These are phyloP conservation scores for Passalora sequoiae DNA, from an alignment of 2,329 filamentous ascomycete genomes.

Conservation along the genomic window DNA sequence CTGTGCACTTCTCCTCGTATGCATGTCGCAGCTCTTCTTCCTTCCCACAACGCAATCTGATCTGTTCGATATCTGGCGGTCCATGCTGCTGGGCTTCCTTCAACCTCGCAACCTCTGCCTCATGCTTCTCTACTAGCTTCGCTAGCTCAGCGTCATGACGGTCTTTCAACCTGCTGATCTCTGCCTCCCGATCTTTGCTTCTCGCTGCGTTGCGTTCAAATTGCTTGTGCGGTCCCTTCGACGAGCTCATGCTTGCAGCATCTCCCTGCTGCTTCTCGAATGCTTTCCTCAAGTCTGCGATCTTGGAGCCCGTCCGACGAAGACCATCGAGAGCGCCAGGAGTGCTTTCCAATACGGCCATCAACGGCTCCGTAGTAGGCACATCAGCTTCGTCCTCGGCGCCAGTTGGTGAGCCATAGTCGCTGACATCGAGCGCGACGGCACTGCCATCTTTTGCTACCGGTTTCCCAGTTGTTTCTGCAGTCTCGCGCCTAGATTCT, in stretches of 20 bases:
- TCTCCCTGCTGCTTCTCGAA: constrained; percentile 23
- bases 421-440: too few species aligned
- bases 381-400: constrained; percentile 7
- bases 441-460: too few species aligned
- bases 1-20: constrained; percentile 20
- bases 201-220: constrained; percentile 16
- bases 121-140: constrained; percentile 13
- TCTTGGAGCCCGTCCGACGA: constrained; percentile 24
- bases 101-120: constrained; percentile 20
- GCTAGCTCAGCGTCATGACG: constrained; percentile 16
- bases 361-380: constrained; percentile 5
- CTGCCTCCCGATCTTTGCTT: constrained; percentile 10
- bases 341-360: too few species aligned
- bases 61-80: not conserved
- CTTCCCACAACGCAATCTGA: constrained; percentile 12
- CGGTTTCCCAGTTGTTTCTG: too few species aligned
- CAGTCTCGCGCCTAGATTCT: too few species aligned
- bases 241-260: not conserved
- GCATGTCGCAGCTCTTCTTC: constrained; percentile 22
- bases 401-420: too few species aligned
- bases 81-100: constrained; percentile 2
- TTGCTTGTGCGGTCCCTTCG: constrained; percentile 3
- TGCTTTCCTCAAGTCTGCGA: constrained; percentile 28
- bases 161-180: constrained; percentile 8
- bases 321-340: constrained; percentile 11